Conservation (phyloP, 441 rosid genomes). For the Capsella rubella region DNA sequence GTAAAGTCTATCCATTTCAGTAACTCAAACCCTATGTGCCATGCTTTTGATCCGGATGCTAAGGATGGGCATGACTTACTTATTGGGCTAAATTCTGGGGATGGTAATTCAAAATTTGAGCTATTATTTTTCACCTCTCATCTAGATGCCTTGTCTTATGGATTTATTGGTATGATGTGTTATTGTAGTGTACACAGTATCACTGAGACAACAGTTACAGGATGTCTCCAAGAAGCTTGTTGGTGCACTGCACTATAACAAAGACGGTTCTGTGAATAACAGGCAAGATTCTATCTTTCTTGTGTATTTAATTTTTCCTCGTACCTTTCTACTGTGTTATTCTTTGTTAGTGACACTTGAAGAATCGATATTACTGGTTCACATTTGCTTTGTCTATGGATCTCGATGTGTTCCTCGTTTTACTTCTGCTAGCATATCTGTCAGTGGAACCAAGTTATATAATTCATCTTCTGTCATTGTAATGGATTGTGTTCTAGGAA, state of each 20-base stretch:
- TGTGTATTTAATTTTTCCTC: background rate
- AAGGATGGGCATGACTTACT: constrained; percentile 98
- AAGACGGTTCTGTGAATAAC: constrained; percentile 92
- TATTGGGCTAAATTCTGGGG: constrained; percentile 90
- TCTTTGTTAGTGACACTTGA: background rate
- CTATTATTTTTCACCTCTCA: constrained; percentile 25
- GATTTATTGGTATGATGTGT: constrained; percentile 44
- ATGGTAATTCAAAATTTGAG: constrained; percentile 62
- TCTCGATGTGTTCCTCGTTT: background rate
- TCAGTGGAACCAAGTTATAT: background rate
- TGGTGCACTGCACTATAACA: constrained; percentile 94
- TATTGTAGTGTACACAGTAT: constrained; percentile 68
- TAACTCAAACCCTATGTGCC: constrained; percentile 91
- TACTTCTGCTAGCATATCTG: constrained; percentile 9
- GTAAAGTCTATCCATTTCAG: constrained; percentile 94
- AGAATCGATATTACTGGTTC: background rate
- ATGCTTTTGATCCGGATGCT: constrained; percentile 93
- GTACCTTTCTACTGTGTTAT: background rate
- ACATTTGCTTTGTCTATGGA: background rate
- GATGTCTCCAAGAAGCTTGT: constrained; percentile 96
- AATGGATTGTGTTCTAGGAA: constrained; percentile 4
- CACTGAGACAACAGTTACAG: constrained; percentile 96
- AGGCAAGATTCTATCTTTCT: constrained; percentile 58
- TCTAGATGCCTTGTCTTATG: background rate
- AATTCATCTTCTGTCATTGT: background rate